Evolutionary conservation across 2,329 filamentous ascomycete genomes (phyloP), one percentile per base, ranked within the genome.

Genomic region (Ceratocystis albifundus): DNA sequence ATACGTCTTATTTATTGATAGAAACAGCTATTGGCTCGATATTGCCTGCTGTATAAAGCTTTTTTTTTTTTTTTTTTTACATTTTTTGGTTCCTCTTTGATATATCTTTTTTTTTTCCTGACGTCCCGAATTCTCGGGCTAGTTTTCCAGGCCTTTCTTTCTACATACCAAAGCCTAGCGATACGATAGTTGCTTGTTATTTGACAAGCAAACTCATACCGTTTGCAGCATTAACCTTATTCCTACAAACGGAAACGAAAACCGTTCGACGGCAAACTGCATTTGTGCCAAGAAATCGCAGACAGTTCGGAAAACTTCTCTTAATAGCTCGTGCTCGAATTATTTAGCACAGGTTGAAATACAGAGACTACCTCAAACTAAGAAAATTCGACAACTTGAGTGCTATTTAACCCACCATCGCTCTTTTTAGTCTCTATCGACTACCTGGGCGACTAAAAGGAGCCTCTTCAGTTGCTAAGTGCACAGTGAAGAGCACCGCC

Each of bases 401-500:
- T 36, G 17, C 28, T 36, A 15, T 57, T 36, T 17, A 28, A 53
- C 22, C 15, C 3, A 17, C 25, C 20, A 59, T 32, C 28, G 17
- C 5, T 28, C 22, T 20, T 59, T 36, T 36, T n/a, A 30, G 55
- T 59, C 12, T 59, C 55, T 50, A 28, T 17, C 30, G 20, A 59
- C 25, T 8, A 65, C 45, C 57, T 50, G 64, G 64, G 64, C 64
- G 64, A 65, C 64, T 36, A 22, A 45, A 50, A 46, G 64, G 64
- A 61, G 44, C 64, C 61, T 65, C 41, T 65, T 65, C 64, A 65
- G 64, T 57, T 64, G 62, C 62, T 65, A 59, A 48, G 64, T 41
- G 64, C 64, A 65, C 64, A 53, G 64, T 50, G 44, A 50, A 57
- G 57, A 65, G 64, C 55, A 65, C 44, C 64, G 17, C n/a, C 41